Percentiles rank a stretch among this genome's conserved stretches.
phyloP scores from a whole-genome alignment of 768 basidiomycete genomes.

The Mycena kentingensis region DNA sequence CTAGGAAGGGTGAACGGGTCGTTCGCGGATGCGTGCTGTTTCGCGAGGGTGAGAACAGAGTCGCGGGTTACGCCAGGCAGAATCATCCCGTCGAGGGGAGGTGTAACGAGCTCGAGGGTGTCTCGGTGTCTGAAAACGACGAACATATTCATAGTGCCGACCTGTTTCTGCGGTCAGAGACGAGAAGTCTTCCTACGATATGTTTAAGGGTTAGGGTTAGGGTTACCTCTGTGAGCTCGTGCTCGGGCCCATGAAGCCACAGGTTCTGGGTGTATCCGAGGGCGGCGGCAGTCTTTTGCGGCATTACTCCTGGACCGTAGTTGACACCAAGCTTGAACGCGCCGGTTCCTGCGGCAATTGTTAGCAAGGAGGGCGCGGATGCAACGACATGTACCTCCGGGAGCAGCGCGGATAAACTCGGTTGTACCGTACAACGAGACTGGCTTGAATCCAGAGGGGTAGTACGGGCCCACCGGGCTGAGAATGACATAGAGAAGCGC shows the following conservation, averaged over 20 bases:
- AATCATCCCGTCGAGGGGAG: conserved; percentile 88
- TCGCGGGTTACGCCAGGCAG: conserved; percentile 91
- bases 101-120: conserved; percentile 73
- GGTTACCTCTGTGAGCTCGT: conserved; percentile 56
- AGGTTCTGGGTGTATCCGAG: conserved; percentile 87
- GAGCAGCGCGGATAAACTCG: conserved; percentile 80
- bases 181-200: conserved; percentile 5
- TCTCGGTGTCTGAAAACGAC: conserved; percentile 72
- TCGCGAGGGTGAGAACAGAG: conserved; percentile 72
- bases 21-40: conserved; percentile 57
- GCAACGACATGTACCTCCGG: conserved; percentile 76
- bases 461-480: conserved; percentile 85
- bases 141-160: conserved; percentile 94
- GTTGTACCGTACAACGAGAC: conserved; percentile 86
- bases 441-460: conserved; percentile 86
- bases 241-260: conserved; percentile 81
- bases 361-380: not conserved
- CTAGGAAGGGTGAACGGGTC: conserved; percentile 45
- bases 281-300: conserved; percentile 75
- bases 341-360: too few species aligned
- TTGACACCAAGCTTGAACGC: conserved; percentile 87
- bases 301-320: conserved; percentile 86
- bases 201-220: too few species aligned
- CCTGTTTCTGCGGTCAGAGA: conserved; percentile 60
- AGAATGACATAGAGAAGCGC: conserved; percentile 86